phyloP scores from a whole-genome alignment of 2,329 filamentous ascomycete genomes.

The Myriangium duriaei region DNA sequence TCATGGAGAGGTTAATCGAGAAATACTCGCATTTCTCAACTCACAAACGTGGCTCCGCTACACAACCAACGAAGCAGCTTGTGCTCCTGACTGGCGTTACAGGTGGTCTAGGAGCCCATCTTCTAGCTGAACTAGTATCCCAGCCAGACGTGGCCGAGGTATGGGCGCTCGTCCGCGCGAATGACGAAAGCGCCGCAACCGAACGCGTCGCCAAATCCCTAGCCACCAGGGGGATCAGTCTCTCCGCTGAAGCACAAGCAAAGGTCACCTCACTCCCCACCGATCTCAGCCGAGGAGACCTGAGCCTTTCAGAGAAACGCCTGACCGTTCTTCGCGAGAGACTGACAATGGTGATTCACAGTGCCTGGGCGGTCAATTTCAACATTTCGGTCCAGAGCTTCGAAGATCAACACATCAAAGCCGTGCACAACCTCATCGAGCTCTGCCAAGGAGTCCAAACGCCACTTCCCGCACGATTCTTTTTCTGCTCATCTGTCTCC shows the following conservation, averaged over 20 bases:
- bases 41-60: constrained; percentile 14
- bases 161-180: constrained; percentile 42
- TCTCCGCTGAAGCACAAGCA: constrained; percentile 17
- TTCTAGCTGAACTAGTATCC: constrained; percentile 30
- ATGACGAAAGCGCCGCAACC: constrained; percentile 21
- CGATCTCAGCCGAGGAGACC: constrained; percentile 28
- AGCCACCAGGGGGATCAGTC: constrained; percentile 24
- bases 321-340: constrained; percentile 20
- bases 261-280: constrained; percentile 29
- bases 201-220: constrained; percentile 27
- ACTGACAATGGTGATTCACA: constrained; percentile 37
- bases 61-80: constrained; percentile 13
- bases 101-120: constrained; percentile 51
- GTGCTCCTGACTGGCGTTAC: constrained; percentile 50
- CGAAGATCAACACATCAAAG: constrained; percentile 34
- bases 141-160: constrained; percentile 26
- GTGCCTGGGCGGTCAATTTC: constrained; percentile 45
- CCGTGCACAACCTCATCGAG: constrained; percentile 32
- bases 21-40: constrained; percentile 30
- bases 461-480: constrained; percentile 24
- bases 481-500: constrained; percentile 41
- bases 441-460: constrained; percentile 24
- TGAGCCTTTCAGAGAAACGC: constrained; percentile 26
- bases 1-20: constrained; percentile 36
- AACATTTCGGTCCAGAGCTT: constrained; percentile 41